Conservation (phyloP, 805 yeast genomes). For the Tanozyma kutaoensis region DNA sequence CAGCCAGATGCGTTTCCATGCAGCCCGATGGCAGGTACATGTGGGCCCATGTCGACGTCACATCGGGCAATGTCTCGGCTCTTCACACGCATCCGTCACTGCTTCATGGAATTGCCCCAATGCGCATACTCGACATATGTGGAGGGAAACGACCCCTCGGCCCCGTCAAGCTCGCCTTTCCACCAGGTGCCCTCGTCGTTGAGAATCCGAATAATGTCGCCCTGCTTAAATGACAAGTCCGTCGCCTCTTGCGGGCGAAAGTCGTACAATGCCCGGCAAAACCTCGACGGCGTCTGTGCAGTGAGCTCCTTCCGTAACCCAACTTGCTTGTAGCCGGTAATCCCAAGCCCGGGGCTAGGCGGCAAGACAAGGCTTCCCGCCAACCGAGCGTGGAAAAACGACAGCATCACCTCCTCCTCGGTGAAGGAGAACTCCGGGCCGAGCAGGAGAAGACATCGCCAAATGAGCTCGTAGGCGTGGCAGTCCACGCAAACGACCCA, state of each 20-base stretch:
- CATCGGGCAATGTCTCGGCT: no score
- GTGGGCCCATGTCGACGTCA: no score
- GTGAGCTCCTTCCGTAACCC: conserved; percentile 1
- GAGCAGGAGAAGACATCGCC: conserved; percentile 8
- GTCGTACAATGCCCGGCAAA: conserved; percentile 22
- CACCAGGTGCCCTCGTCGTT: conserved; percentile 21
- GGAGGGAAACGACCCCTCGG: conserved; percentile 17
- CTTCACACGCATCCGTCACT: no score
- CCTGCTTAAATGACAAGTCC: conserved; percentile 30
- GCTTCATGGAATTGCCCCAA: no score
- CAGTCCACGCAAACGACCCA: conserved; percentile 24
- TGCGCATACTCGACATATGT: conserved; percentile 19
- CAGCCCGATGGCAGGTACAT: no score
- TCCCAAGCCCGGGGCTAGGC: conserved; percentile 1
- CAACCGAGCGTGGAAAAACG: no score
- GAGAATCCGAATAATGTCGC: conserved; percentile 28
- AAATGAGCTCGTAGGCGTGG: conserved; percentile 15
- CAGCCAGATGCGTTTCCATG: no score
- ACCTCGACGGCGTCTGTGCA: conserved; percentile 6
- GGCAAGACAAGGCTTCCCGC: no score
- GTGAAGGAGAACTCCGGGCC: conserved; percentile 4
- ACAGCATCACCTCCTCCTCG: conserved; percentile 1
- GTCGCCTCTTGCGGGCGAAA: conserved; percentile 21
- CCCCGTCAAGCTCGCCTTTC: conserved; percentile 17
- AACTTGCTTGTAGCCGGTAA: conserved; percentile 1